Conservation (phyloP, 495 filamentous ascomycete species). For the Copromyces sp. region DNA sequence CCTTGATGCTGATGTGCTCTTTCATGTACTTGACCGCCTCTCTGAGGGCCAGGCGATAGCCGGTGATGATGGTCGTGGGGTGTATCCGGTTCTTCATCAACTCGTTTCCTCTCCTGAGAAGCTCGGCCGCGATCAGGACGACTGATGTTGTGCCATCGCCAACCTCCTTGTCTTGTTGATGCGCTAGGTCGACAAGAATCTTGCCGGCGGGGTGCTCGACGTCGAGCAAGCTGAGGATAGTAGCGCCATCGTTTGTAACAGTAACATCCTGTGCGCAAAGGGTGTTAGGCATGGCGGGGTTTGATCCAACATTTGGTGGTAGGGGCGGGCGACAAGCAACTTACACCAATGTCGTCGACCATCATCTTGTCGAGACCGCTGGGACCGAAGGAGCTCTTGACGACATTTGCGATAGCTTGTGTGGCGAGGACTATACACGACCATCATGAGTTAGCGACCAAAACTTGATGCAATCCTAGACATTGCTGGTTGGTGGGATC, state of each 20-base stretch:
- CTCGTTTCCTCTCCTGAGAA: conserved; percentile 89
- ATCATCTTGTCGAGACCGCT: conserved; percentile 99
- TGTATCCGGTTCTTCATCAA: conserved; percentile 99
- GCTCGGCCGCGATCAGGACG: conserved; percentile 92
- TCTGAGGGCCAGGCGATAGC: conserved; percentile 87
- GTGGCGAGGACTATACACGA: conserved; percentile 68
- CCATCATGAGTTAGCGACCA: conserved; percentile 18
- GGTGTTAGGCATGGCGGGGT: conserved; percentile 12
- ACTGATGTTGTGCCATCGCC: conserved; percentile 98
- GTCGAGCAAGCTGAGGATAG: conserved; percentile 87
- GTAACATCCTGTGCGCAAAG: conserved; percentile 72
- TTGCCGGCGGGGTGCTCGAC: conserved; percentile 97
- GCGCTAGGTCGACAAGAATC: conserved; percentile 93
- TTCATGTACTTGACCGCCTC: conserved; percentile 99
- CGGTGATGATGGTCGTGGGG: conserved; percentile 97
- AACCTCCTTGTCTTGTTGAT: conserved; percentile 98
- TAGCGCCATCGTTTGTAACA: conserved; percentile 97
- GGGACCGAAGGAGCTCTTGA: conserved; percentile 96
- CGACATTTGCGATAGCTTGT: conserved; percentile 94
- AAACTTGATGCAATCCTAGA: not conserved
- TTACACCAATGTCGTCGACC: conserved; percentile 97
- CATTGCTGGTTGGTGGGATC: not conserved
- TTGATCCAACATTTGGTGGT: not conserved
- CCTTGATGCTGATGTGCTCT: conserved; percentile 92
- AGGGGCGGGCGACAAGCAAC: conserved; percentile 19